Evolutionary conservation across 2,329 filamentous ascomycete genomes (phyloP).

Genomic region (Colletotrichum destructivum): DNA sequence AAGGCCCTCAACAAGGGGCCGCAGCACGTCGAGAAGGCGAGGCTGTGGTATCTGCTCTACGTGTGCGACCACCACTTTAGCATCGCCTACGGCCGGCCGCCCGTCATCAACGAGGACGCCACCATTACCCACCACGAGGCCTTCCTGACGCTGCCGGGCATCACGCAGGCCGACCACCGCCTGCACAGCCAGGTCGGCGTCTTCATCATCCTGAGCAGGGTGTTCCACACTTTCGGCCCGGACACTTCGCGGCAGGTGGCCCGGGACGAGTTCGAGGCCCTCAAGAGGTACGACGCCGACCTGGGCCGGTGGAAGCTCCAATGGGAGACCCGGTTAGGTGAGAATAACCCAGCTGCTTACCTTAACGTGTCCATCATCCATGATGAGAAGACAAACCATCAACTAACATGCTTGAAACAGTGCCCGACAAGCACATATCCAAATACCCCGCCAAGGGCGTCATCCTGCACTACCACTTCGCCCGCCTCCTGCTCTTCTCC

Average conservation of each 20-base stretch:
- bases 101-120: slow-evolving; percentile 71
- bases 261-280: slow-evolving; percentile 52
- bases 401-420: slow-evolving; percentile 46
- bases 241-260: slow-evolving; percentile 60
- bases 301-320: slow-evolving; percentile 54
- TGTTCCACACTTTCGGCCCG: slow-evolving; percentile 71
- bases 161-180: slow-evolving; percentile 68
- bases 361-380: too few relatives aligned
- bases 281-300: slow-evolving; percentile 49
- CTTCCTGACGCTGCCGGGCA: slow-evolving; percentile 65
- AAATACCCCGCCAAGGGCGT: slow-evolving; percentile 66
- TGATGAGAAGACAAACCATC: too few relatives aligned
- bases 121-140: slow-evolving; percentile 71
- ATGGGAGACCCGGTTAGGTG: slow-evolving; percentile 55
- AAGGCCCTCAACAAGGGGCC: slow-evolving; percentile 61
- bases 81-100: slow-evolving; percentile 72
- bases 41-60: slow-evolving; percentile 75
- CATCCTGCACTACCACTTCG: slow-evolving; percentile 65
- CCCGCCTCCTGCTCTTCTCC: slow-evolving; percentile 64
- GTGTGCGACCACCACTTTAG: slow-evolving; percentile 78
- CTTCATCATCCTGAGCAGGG: slow-evolving; percentile 72
- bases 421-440: slow-evolving; percentile 61
- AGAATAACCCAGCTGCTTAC: slow-evolving; percentile 39
- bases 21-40: slow-evolving; percentile 68
- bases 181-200: slow-evolving; percentile 73